These are phyloP conservation scores for Darksidea phi DNA, from an alignment of 495 filamentous ascomycete species.

Conservation along the genomic window DNA sequence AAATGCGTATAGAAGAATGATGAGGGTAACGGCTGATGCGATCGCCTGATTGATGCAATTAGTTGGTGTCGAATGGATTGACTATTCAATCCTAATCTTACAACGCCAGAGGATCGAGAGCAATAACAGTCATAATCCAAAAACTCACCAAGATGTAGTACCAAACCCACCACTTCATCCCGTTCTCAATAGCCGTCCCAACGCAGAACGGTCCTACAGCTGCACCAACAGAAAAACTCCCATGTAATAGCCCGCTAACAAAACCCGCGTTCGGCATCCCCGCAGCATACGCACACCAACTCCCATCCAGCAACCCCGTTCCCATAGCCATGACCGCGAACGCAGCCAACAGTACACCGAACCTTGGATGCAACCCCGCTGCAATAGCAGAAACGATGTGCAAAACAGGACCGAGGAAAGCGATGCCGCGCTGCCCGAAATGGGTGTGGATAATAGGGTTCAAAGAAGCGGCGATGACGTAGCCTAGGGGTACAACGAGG, in stretches of 20 bases:
- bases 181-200: not conserved
- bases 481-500: slow-evolving; percentile 14
- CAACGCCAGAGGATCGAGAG: no score
- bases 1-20: slow-evolving; percentile 12
- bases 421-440: slow-evolving; percentile 20
- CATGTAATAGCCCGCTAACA: slow-evolving; percentile 20
- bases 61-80: not conserved
- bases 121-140: no score
- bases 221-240: slow-evolving; percentile 18
- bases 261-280: slow-evolving; percentile 11
- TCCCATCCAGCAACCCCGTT: slow-evolving; percentile 16
- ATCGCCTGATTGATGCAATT: slow-evolving; percentile 1
- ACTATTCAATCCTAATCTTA: no score
- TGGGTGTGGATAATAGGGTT: slow-evolving; percentile 12
- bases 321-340: slow-evolving; percentile 7
- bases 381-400: slow-evolving; percentile 10
- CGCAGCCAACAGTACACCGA: slow-evolving; percentile 5
- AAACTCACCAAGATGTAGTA: slow-evolving; percentile 26
- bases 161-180: slow-evolving; percentile 15
- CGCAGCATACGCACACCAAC: slow-evolving; percentile 25
- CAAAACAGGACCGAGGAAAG: slow-evolving; percentile 11
- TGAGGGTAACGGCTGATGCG: slow-evolving; percentile 4
- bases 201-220: slow-evolving; percentile 14
- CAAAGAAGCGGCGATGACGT: slow-evolving; percentile 17
- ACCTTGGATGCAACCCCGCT: slow-evolving; percentile 14